Evolutionary conservation across 768 basidiomycete species (phyloP).

Genomic region (Suillus spraguei): DNA sequence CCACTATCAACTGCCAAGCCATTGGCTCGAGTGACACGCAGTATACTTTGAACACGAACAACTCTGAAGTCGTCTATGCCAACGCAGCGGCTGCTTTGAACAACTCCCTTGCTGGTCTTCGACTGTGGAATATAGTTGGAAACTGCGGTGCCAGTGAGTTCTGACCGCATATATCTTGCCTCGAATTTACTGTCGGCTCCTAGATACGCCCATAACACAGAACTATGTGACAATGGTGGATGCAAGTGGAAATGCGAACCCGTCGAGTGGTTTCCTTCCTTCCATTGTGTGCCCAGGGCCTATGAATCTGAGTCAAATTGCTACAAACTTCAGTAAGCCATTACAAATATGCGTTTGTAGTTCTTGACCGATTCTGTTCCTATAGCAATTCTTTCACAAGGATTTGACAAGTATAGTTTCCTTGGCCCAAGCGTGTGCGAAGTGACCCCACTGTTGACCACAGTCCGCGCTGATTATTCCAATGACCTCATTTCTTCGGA

Average conservation of each 20-base stretch:
- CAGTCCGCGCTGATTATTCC: too few relatives aligned
- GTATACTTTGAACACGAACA: not conserved
- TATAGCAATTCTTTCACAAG: constrained; percentile 10
- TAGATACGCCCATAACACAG: not conserved
- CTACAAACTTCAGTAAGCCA: too few relatives aligned
- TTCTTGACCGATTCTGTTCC: too few relatives aligned
- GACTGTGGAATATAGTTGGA: constrained; percentile 1
- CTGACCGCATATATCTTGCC: not conserved
- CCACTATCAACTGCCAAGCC: not conserved
- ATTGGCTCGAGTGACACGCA: constrained; percentile 1
- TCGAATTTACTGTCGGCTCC: not conserved
- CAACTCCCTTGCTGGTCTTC: not conserved
- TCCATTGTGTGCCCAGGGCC: too few relatives aligned
- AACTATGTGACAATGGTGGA: too few relatives aligned
- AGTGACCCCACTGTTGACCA: constrained; percentile 8
- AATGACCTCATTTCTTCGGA: too few relatives aligned
- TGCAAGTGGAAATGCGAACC: too few relatives aligned
- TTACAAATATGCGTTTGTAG: not conserved
- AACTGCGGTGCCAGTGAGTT: constrained; percentile 8
- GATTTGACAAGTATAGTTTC: constrained; percentile 11
- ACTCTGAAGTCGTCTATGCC: not conserved
- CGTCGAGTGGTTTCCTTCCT: too few relatives aligned
- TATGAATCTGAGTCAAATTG: too few relatives aligned
- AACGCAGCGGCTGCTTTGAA: not conserved
- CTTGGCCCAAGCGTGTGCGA: constrained; percentile 13